Conservation (phyloP, 176 grass and related monocot genomes). For the Olyra latifolia region DNA sequence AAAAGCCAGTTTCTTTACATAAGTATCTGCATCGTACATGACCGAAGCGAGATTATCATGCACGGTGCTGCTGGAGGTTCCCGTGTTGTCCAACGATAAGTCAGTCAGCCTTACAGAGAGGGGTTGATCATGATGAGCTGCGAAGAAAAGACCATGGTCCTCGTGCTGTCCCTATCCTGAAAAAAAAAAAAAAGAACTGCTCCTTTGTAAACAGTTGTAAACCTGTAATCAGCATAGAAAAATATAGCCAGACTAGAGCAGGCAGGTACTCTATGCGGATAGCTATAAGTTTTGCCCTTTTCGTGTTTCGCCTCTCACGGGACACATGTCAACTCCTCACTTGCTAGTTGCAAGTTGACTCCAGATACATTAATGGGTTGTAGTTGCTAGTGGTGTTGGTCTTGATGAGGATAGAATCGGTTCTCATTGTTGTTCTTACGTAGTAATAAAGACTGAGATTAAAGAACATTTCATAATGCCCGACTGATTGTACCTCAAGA, state of each 20-base stretch:
- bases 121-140: background rate
- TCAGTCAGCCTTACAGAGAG: too few relatives aligned
- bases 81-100: too few relatives aligned
- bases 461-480: background rate
- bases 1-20: too few relatives aligned
- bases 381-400: background rate
- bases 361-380: background rate
- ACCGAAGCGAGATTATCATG: too few relatives aligned
- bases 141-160: slow-evolving; percentile 56
- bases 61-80: too few relatives aligned
- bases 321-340: background rate
- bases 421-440: background rate
- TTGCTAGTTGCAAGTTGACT: background rate
- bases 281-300: background rate
- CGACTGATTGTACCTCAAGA: slow-evolving; percentile 61
- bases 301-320: background rate
- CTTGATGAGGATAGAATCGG: background rate
- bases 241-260: background rate
- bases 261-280: background rate
- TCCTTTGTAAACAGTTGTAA: background rate
- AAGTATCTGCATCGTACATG: too few relatives aligned
- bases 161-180: slow-evolving; percentile 54
- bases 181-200: background rate
- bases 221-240: background rate
- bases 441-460: background rate